Conservation (phyloP, 208 protist genomes). For the Acanthamoeba culbertsoni region DNA sequence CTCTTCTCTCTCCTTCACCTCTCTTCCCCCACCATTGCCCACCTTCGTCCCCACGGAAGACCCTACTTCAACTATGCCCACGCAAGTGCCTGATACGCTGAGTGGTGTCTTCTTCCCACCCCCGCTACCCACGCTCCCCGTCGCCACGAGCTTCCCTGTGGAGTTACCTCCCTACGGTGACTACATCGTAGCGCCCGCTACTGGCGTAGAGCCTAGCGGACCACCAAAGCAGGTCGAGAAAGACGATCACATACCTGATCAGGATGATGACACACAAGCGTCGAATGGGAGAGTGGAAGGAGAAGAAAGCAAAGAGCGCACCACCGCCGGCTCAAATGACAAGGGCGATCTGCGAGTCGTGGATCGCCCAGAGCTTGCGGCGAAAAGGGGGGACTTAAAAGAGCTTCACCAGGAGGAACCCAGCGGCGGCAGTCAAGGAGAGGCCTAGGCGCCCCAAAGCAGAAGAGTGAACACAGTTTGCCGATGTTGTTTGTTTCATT, state of each 20-base stretch:
- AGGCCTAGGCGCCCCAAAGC: no score
- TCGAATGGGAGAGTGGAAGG: neutral
- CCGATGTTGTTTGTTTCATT: neutral
- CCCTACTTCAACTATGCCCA: no score
- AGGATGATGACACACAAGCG: neutral
- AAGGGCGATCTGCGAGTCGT: no score
- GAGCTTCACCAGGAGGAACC: no score
- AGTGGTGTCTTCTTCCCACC: slow-evolving; percentile 21
- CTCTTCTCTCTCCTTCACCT: neutral
- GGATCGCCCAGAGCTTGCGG: neutral
- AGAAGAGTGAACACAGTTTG: neutral
- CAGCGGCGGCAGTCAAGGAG: no score
- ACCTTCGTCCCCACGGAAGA: neutral
- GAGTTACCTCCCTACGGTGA: no score
- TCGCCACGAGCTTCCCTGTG: neutral
- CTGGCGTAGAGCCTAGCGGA: neutral
- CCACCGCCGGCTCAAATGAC: no score
- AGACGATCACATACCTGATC: no score
- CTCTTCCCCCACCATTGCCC: neutral
- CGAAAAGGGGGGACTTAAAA: no score
- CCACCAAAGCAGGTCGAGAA: no score
- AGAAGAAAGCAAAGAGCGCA: neutral
- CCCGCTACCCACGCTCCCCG: neutral
- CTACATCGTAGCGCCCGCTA: neutral
- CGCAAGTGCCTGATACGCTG: neutral